Conservation (phyloP, 306 rosid species). For the Heteromeles arbutifolia region DNA sequence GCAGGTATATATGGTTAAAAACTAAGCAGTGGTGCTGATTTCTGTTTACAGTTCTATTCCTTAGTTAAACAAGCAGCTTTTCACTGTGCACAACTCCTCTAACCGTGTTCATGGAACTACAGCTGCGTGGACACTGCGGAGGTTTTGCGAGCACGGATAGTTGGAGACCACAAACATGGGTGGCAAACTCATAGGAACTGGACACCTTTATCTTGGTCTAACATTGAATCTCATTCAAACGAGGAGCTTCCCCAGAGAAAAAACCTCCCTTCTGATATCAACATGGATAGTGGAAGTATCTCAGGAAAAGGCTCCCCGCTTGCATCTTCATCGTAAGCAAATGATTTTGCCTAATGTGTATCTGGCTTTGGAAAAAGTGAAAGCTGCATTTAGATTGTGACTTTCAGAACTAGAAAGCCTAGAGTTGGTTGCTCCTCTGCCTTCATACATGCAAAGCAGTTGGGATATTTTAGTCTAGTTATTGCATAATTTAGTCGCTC, state of each 20-base stretch:
- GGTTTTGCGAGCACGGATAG: conserved; percentile 84
- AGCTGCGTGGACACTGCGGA: conserved; percentile 96
- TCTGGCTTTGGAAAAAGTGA: conserved; percentile 46
- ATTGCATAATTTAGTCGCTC: not conserved
- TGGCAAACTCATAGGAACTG: conserved; percentile 75
- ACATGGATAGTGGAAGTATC: conserved; percentile 60
- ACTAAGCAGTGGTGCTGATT: conserved; percentile 4
- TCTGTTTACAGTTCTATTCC: not conserved
- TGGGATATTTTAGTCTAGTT: conserved; percentile 40
- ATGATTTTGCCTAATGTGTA: conserved; percentile 66
- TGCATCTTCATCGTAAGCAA: conserved; percentile 89
- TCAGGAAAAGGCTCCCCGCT: conserved; percentile 47
- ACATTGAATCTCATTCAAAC: conserved; percentile 23
- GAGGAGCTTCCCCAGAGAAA: conserved; percentile 36
- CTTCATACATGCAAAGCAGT: conserved; percentile 79
- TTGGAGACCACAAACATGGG: conserved; percentile 94
- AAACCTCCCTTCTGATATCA: conserved; percentile 64
- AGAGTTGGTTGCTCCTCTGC: conserved; percentile 58
- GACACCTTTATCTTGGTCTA: conserved; percentile 35
- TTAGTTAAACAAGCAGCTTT: not conserved
- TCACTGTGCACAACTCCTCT: not conserved
- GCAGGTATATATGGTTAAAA: conserved; percentile 47
- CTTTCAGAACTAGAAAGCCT: conserved; percentile 50
- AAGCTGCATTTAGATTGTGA: conserved; percentile 39
- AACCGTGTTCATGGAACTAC: conserved; percentile 7